These are phyloP conservation scores for Xylaria sp. DNA, from an alignment of 2,329 filamentous ascomycete species.

Conservation along the genomic window DNA sequence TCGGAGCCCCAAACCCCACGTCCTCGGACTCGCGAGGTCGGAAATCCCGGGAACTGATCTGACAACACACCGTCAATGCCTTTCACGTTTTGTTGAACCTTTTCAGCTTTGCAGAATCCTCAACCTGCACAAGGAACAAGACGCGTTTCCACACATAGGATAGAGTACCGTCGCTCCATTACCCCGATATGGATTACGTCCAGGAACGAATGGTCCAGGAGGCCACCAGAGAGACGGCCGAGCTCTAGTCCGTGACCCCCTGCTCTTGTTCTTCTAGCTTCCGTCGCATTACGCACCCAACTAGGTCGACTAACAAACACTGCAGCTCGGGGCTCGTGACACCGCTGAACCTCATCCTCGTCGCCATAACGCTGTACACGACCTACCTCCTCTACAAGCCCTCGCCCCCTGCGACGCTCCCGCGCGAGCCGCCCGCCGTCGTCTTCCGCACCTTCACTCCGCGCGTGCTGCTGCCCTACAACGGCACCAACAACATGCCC, in stretches of 20 bases:
- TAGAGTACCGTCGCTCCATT: neutral
- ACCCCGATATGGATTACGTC: conserved; percentile 64
- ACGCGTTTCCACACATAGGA: neutral
- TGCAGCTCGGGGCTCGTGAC: conserved; percentile 61
- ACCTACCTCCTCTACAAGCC: conserved; percentile 66
- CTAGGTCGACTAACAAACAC: conserved; percentile 21
- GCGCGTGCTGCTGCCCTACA: conserved; percentile 83
- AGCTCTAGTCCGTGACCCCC: conserved; percentile 30
- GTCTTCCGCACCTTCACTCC: conserved; percentile 79
- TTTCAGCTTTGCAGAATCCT: neutral
- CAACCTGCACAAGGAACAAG: neutral
- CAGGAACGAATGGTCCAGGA: conserved; percentile 65
- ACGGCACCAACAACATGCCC: conserved; percentile 76
- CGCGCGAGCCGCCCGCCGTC: conserved; percentile 64
- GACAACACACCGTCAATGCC: neutral
- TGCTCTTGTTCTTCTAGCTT: neutral
- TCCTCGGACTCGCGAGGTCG: conserved; percentile 20
- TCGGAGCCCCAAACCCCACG: conserved; percentile 27
- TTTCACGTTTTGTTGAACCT: neutral
- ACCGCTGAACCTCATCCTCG: conserved; percentile 71
- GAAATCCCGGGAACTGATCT: conserved; percentile 18
- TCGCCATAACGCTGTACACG: conserved; percentile 66
- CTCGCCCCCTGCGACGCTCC: conserved; percentile 57
- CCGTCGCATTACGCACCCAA: neutral
- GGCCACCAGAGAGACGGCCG: conserved; percentile 54